Conservation (phyloP, 2,329 filamentous ascomycete genomes). For the Paecilomyces niveus region DNA sequence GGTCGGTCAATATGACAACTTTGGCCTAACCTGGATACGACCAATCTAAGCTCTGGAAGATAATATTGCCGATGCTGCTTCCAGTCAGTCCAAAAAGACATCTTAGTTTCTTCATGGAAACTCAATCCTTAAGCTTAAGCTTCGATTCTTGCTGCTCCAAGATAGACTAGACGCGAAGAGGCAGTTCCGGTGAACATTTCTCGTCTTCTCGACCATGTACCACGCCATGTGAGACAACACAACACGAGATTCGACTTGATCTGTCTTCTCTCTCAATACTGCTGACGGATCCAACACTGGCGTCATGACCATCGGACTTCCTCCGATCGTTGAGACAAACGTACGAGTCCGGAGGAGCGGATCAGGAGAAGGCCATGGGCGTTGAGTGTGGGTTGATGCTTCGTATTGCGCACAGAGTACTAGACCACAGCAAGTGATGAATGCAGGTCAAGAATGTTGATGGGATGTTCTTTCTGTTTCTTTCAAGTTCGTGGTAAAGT, state of each 20-base stretch:
- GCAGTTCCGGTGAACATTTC: not conserved
- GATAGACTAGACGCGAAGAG: not conserved
- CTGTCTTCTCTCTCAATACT: not conserved
- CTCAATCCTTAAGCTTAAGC: not conserved
- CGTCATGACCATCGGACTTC: not conserved
- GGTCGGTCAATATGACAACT: no score
- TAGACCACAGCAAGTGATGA: not conserved
- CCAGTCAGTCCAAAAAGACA: not conserved
- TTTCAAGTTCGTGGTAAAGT: no score
- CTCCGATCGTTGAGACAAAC: not conserved
- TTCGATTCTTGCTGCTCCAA: not conserved
- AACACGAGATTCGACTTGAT: not conserved
- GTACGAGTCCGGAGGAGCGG: not conserved
- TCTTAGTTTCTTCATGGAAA: not conserved
- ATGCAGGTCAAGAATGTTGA: not conserved
- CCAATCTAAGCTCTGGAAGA: no score
- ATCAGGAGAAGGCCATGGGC: not conserved
- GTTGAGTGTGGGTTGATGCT: not conserved
- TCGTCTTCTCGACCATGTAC: not conserved
- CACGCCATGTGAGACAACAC: not conserved
- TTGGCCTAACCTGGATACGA: no score
- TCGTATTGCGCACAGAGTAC: not conserved
- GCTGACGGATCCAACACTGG: not conserved
- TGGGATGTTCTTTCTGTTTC: not conserved
- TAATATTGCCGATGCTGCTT: not conserved